Percentiles rank a stretch among this genome's conserved stretches.
Conservation (phyloP, 2,329 filamentous ascomycete species). For the Fusarium pilosicola region DNA sequence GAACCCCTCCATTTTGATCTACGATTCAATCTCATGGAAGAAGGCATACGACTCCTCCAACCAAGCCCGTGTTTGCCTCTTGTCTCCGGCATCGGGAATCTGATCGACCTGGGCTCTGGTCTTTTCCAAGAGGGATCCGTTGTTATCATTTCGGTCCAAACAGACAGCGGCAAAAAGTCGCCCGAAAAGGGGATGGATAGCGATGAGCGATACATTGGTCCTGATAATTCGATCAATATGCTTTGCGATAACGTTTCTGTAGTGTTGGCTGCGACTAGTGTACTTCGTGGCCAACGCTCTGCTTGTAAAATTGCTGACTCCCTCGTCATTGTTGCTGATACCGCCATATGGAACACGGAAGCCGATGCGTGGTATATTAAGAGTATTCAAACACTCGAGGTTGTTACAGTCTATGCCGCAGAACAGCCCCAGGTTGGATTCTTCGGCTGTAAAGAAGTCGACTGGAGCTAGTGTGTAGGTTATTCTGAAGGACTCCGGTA, state of each 20-base stretch:
- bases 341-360: background rate
- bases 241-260: background rate
- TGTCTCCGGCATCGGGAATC: too few species aligned
- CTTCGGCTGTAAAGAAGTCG: too few species aligned
- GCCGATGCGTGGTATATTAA: background rate
- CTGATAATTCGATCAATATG: background rate
- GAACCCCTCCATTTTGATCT: too few species aligned
- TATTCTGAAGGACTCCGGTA: background rate
- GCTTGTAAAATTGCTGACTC: background rate
- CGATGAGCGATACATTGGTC: background rate
- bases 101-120: too few species aligned
- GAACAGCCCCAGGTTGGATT: too few species aligned
- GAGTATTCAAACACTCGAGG: background rate
- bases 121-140: too few species aligned
- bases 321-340: too few species aligned
- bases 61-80: background rate
- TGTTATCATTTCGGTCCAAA: too few species aligned
- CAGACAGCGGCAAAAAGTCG: background rate
- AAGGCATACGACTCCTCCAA: background rate
- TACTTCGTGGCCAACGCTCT: background rate
- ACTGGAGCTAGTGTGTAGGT: too few species aligned
- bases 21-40: too few species aligned
- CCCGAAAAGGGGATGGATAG: background rate
- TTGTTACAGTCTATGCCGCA: background rate
- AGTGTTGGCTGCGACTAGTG: rapidly evolving